Base-by-base conservation (phyloP, 192 early-diverging fungal genomes). In the Thoreauomyces humboldtii region DNA sequence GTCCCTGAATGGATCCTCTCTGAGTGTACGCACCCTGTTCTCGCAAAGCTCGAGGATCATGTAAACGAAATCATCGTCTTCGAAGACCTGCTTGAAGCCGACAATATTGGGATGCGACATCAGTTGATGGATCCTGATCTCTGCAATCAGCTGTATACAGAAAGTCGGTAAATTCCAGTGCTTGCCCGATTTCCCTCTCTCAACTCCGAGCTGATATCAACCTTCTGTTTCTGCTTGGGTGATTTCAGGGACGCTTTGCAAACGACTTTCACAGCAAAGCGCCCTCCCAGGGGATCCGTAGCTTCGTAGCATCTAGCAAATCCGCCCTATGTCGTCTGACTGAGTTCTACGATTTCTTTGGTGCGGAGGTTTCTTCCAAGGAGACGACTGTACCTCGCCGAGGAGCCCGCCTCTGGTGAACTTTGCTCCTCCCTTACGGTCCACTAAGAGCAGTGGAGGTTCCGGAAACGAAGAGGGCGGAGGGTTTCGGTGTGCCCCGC, bases 21-120 rank as follows among this genome's bases (percentile, higher is more conserved):
- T n/a, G n/a, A n/a, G n/a, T n/a, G n/a, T n/a, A n/a, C n/a, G n/a
- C 45, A 89, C 91, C 72, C 82, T 83, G 68, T 89, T 93, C 34
- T 88, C 87, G 73, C 96, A 99, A 21, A 94, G 75, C 75, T 99
- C 96, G 70, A 99, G 71, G 14, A 96, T 76, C 62, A 99, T 80
- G 72, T 94, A 98, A 9, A 97, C 87, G 67, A 88, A 86, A 38
- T 80, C 77, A 21, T 76, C 70, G 74, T 99, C 94, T 76, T 99
- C 95, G 78, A 96, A 98, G 51, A 88, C 83, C 34, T 85, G 78
- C 43, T 85, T 54, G 55, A 92, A 96, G 14, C 73, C 75, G 32
- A 96, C 92, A 61, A 99, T 90, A 50, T 87, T 82, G 9, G 75
- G 77, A 73, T 99, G 93, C 9, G 69, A 78, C 69, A 93, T 65